phyloP scores from a whole-genome alignment of 371 early-diverging fungal species.

The Actinomortierella ambigua region DNA sequence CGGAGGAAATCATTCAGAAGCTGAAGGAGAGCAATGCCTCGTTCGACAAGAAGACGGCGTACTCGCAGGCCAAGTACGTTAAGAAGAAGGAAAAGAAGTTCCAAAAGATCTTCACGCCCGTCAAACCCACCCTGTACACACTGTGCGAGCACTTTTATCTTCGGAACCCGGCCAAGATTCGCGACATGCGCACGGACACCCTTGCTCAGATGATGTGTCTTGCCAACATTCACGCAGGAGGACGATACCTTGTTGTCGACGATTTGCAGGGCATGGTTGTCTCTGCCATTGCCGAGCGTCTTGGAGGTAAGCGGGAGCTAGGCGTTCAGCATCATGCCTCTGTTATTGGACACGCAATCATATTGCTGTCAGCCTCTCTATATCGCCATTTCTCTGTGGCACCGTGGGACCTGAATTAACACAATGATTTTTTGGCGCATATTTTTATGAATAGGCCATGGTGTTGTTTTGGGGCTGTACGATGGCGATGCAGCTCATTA shows the following conservation, averaged over 20 bases:
- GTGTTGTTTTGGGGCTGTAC: slow-evolving; percentile 70
- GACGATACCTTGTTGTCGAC: slow-evolving; percentile 80
- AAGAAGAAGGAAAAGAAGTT: slow-evolving; percentile 94
- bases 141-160: slow-evolving; percentile 81
- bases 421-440: too few relatives aligned
- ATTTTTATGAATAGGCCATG: slow-evolving; percentile 39
- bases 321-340: too few relatives aligned
- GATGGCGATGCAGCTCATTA: slow-evolving; percentile 80
- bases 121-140: slow-evolving; percentile 77
- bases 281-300: slow-evolving; percentile 82
- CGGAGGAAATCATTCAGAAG: slow-evolving; percentile 74
- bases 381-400: too few relatives aligned
- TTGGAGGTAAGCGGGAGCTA: slow-evolving; percentile 60
- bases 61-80: slow-evolving; percentile 95
- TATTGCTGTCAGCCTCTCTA: too few relatives aligned
- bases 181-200: slow-evolving; percentile 89
- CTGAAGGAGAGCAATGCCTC: slow-evolving; percentile 83
- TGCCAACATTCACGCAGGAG: slow-evolving; percentile 81
- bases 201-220: slow-evolving; percentile 86
- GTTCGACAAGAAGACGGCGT: slow-evolving; percentile 93
- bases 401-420: too few relatives aligned
- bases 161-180: slow-evolving; percentile 85
- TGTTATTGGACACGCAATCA: too few relatives aligned
- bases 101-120: slow-evolving; percentile 82
- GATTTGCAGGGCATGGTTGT: slow-evolving; percentile 88